Base-by-base conservation (phyloP, 805 yeast genomes). In the Saturnispora dispora region DNA sequence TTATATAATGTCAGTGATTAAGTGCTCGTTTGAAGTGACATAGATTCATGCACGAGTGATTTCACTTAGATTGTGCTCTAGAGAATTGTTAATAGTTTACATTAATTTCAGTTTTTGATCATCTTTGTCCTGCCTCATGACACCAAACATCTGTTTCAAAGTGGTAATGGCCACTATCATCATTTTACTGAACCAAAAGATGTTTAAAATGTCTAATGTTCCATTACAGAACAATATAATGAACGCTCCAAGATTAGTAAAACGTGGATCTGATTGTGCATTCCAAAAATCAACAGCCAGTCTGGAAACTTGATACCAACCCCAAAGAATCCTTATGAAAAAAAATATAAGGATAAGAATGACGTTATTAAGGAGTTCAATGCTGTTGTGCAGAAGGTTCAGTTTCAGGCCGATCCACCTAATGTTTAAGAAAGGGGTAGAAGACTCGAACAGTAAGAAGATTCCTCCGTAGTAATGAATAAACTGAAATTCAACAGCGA, bases 111-210 rank as follows among this genome's bases (percentile, higher is more conserved):
- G 45, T 46, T 67, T 66, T 22, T 56, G 57, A 30, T 60, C 62
- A 37, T 62, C 64, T 36, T 57, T 54, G 33, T 53, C 40, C 30
- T 56, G 52, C 30, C 52, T 53, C 13, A 59, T 46, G 17, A 51
- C 35, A 11, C 64, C 63, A 47, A 67, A 55, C 65, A 67, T 63
- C 48, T 63, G 62, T 44, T 59, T 66, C 43, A 69, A 53, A 15
- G 71, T 69, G 23, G 63, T 60, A 36, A 68, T 52, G 6, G 72
- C 70, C 39, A 69, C 72, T 23, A 52, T 58, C 56, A 68, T 56
- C 72, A 69, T 69, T 54, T 68, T 68, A 47, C 62, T 55, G 52
- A 69, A 69, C 72, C 72, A 69, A 52, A 58, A 68, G 23, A 66
- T 58, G 52, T 69, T 69, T 44, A 69, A 57, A 15, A 67, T 39